A percentile compares a stretch with the other conserved stretches of the same genome.
Evolutionary conservation across 352 stramenopile genomes (phyloP).

Genomic region (Globisporangium spiculum): DNA sequence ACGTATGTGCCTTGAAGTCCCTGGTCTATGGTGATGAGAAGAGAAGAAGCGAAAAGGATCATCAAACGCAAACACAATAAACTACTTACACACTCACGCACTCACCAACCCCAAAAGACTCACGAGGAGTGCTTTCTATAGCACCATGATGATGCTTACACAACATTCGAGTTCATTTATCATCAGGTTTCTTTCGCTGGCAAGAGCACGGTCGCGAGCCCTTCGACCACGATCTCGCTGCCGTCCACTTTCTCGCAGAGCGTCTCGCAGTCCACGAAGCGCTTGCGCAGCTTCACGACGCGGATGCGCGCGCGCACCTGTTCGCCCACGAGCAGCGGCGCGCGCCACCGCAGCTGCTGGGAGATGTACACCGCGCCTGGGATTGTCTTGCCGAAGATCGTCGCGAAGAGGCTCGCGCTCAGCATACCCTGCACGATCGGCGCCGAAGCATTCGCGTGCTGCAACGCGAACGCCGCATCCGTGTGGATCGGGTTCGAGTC

Average conservation of each 20-base stretch:
- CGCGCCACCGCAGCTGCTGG: conserved; percentile 65
- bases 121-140: background rate
- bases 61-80: conserved; percentile 1
- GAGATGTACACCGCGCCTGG: conserved; percentile 74
- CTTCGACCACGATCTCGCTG: conserved; percentile 59
- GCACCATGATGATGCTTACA: background rate
- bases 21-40: background rate
- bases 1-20: background rate
- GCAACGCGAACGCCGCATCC: conserved; percentile 36
- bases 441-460: conserved; percentile 25
- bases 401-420: conserved; percentile 75
- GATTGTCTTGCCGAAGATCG: conserved; percentile 73
- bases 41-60: background rate
- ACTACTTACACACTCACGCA: background rate
- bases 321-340: conserved; percentile 64
- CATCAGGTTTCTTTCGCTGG: conserved; percentile 14
- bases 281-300: conserved; percentile 56
- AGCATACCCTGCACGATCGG: conserved; percentile 82
- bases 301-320: conserved; percentile 52
- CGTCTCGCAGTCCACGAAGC: conserved; percentile 76
- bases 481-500: conserved; percentile 82
- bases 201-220: conserved; percentile 64
- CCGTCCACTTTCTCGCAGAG: conserved; percentile 45
- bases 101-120: too few relatives aligned
- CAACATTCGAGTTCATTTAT: background rate